Evolutionary conservation across 768 basidiomycete genomes (phyloP).

Genomic region (Scleroderma bovista): DNA sequence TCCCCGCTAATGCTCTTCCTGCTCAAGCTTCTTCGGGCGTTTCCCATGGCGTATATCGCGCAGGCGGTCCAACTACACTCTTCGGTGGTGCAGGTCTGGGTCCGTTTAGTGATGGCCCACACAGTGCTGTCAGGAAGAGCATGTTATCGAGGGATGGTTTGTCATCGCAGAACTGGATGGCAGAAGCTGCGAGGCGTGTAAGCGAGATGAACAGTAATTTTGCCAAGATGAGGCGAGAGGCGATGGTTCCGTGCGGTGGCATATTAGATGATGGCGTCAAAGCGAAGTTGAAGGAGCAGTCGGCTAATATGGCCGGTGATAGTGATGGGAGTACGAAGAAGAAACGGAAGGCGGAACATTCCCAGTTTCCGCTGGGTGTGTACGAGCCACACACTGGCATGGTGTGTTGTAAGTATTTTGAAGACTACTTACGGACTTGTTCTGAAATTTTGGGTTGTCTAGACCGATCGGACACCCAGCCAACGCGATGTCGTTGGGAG

Average conservation of each 20-base stretch:
- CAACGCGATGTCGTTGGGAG: slow-evolving; percentile 60
- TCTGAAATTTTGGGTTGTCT: slow-evolving; percentile 4
- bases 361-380: slow-evolving; percentile 50
- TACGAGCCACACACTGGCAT: slow-evolving; percentile 81
- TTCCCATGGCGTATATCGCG: slow-evolving; percentile 71
- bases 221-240: slow-evolving; percentile 51
- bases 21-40: slow-evolving; percentile 37
- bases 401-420: slow-evolving; percentile 56
- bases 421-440: not conserved
- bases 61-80: slow-evolving; percentile 89
- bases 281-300: slow-evolving; percentile 28
- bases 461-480: slow-evolving; percentile 80
- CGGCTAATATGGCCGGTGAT: slow-evolving; percentile 24
- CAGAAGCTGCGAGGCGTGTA: slow-evolving; percentile 62
- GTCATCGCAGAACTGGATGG: slow-evolving; percentile 91
- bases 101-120: slow-evolving; percentile 83
- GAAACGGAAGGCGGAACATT: slow-evolving; percentile 26
- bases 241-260: slow-evolving; percentile 48
- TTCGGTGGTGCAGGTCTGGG: slow-evolving; percentile 83
- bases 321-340: slow-evolving; percentile 22
- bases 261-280: slow-evolving; percentile 34
- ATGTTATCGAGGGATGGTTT: slow-evolving; percentile 75
- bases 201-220: slow-evolving; percentile 60
- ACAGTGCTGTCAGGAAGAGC: slow-evolving; percentile 80
- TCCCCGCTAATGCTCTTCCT: slow-evolving; percentile 30